Evolutionary conservation across 2,329 filamentous ascomycete genomes (phyloP), one percentile per base, ranked within the genome.

Genomic region (Laburnicola sp.): DNA sequence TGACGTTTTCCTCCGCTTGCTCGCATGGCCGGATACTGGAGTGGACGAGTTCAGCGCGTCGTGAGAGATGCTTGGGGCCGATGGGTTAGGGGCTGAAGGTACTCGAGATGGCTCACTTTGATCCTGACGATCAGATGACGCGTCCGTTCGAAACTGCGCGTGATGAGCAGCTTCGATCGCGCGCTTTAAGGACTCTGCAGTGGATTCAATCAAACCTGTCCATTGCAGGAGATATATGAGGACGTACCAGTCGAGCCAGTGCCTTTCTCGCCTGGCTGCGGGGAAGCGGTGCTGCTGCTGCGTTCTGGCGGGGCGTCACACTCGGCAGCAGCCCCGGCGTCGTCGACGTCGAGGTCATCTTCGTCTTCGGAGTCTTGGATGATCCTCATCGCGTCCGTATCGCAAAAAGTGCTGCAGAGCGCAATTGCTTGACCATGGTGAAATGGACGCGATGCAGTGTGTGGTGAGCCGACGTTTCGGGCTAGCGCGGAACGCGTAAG

Each of bases 351-450:
- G 11, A 69, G 48, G 32, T 67, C 67, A 2, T 70, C 68, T n/a
- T 70, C 71, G 22, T 71, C 71, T 46, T 73, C 70, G 2, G 71
- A 73, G 45, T 73, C 71, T 45, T 71, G 68, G 25, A 73, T 66
- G 21, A 71, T 58, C 16, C 68, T 61, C 51, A 64, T 58, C 28
- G 38, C 25, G 25, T 43, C 32, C 38, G 32, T 26, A 45, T 53
- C 49, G 26, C 26, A 28, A 31, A 2, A 26, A 23, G 34, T 34
- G 26, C 27, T 22, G 10, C 30, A 7, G 34, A 28, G 26, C 42
- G n/a, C 42, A 16, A 31, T 38, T 4, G 41, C 22, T 32, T 26
- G 28, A 32, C 22, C 27, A 26, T 34, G 35, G 3, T 32, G 22
- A 32, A 21, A n/a, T 28, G 21, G 21, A 25, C 9, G 22, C 16